Base-by-base conservation (phyloP, 2,329 filamentous ascomycete species). In the Malbranchea zuffiana region DNA sequence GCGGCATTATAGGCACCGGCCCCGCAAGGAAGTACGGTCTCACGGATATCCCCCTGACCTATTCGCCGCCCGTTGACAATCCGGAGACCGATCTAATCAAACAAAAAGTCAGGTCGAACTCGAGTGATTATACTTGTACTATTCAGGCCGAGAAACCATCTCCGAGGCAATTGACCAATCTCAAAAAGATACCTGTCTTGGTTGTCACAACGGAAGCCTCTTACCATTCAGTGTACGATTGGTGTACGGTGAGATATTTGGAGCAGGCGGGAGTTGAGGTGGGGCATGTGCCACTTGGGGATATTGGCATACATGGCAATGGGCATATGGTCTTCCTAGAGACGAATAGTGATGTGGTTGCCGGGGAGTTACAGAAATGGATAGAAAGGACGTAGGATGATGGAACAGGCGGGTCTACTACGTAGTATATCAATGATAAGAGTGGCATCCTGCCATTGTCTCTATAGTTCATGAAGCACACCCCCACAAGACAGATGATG, bases 201-300 rank as follows among this genome's bases (percentile, higher is more conserved):
- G 43, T 76, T 11, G 47, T 74, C 17, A 75, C 71, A 0, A 58
- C 59, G 0, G 67, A 75, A 39, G 66, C 73, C 3, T 70, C 68
- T 35, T 65, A 62, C n/a, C 74, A 77, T 50, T 55, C 59, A 2
- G 51, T 57, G 6, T 77, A 69, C 42, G 74, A 78, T 45, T 67
- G 69, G 51, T 72, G 69, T 23, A 73, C 67, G 0, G 63, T 68
- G 1, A 43, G 52, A 8, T 77, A 68, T 48, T 48, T 78, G 47
- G 46, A 52, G 35, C 72, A 78, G 47, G 69, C 66, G 2, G 71
- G 72, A 0, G 60, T 67, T 1, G 11, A 39, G 13, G 59, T 63
- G 1, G 56, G 67, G 2, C 65, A 63, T 54, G 44, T 71, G 23
- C 53, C 61, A 33, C 55, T 76, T 29, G 61, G 56, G 0, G 51